Evolutionary conservation across 2,329 filamentous ascomycete species (phyloP), one percentile per base, ranked within the genome.

Genomic region (Colletotrichum karsti): DNA sequence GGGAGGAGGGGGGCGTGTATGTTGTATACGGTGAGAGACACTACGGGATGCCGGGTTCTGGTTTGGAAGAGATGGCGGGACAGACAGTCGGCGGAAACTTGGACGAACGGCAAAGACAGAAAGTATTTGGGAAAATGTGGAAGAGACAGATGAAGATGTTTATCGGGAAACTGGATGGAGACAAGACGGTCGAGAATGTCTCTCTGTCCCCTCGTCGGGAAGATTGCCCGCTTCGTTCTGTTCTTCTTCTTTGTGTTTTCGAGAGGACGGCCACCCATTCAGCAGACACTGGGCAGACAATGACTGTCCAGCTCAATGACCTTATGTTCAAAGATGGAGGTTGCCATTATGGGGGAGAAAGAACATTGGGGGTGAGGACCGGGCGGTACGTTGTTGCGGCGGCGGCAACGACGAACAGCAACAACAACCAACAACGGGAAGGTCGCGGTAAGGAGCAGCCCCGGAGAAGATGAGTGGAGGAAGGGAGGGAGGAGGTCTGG

Each of bases 261-360:
- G 35, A 64, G 60, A 51, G 37, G 35, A 39, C 24, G 60, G 54
- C 53, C 56, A 46, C 44, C 46, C 28, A 46, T 67, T 62, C 54
- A 67, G 59, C 63, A 65, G 53, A 39, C 28, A 18, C 33, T 44
- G 42, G 48, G 44, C 60, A 61, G 67, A 72, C 71, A 73, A 73
- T 72, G 72, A 59, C 60, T 20, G 26, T 65, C 51, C 60, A 55
- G 39, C 44, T 72, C 61, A 70, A 72, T 73, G 71, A 69, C 57
- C 48, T 72, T 72, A 68, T 71, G 63, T 59, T 61, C 55, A 63
- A 66, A 59, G 53, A 42, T 51, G 67, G 57, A 30, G 67, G 24
- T 59, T 59, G 59, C 59, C 66, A 69, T 71, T 57, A 70, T 70
- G 48, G 44, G 37, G 35, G 66, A 50, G 59, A 48, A 68, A 50